Evolutionary conservation across 2,329 filamentous ascomycete species (phyloP), one percentile per base, ranked within the genome.

Genomic region (Pseudocercospora ulei): DNA sequence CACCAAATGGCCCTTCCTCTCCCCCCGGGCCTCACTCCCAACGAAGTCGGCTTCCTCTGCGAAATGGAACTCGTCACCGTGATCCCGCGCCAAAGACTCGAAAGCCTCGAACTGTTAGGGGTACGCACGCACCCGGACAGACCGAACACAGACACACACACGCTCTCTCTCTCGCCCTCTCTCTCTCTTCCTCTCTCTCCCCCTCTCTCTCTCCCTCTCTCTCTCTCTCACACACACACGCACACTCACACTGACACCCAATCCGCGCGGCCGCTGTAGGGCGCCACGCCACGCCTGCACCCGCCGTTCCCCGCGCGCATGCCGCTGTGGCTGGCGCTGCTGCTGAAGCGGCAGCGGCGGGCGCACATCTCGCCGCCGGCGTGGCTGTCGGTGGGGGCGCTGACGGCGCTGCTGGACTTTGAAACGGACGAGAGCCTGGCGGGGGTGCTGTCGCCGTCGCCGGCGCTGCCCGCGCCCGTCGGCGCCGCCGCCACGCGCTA

Each of bases 61-160:
- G 90, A 98, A 67, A 96, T 95, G 86, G 88, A 96, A 66, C 75
- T 85, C 55, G 82, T 98, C 39, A 95, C 87, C 0, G 75, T 98
- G 13, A 77, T 96, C 34, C 90, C 90, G 22, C 82, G 90, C 38
- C 87, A 96, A 62, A 76, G 82, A 48, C 77, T 98, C 37, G 86
- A 95, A 50, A 76, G 76, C 51, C 81, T 98, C 47, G 72, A 83
- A 53, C 73, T 98, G 46, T 74, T 98, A 39, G 78, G 80, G 50
- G 90, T 96, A 33, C 11, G 30, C 3, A 23, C 5, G 7, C 20
- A 16, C 16, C 13, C 8, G n/a, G 19, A 3, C 9, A 31, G n/a
- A 1, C n/a, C 7, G 8, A 2, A 6, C 12, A 12, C 9, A 4
- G 14, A 16, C 1, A 4, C 7, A 7, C 28, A 17, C 13, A 31